phyloP scores from a whole-genome alignment of 768 basidiomycete species.

The Tylopilus plumbeoviolaceoides region DNA sequence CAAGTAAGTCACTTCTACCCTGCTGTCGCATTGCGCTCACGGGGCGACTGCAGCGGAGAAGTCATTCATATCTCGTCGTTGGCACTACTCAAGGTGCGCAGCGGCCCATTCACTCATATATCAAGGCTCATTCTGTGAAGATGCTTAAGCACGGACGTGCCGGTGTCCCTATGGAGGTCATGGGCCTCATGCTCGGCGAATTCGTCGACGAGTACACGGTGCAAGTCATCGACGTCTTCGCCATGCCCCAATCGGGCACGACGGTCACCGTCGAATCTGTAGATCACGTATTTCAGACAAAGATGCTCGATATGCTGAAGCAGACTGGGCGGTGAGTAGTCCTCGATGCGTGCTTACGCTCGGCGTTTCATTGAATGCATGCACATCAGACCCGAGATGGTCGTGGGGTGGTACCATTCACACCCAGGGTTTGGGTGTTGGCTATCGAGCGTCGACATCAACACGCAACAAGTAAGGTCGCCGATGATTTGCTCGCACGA shows the following conservation, averaged over 20 bases:
- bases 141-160: conserved; percentile 99
- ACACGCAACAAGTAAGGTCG: conserved; percentile 83
- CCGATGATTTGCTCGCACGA: not conserved
- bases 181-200: conserved; percentile 97
- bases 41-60: conserved; percentile 57
- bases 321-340: conserved; percentile 87
- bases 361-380: conserved; percentile 2
- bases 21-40: conserved; percentile 1
- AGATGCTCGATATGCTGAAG: conserved; percentile 99
- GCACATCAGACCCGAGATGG: conserved; percentile 78
- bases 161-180: conserved; percentile 99
- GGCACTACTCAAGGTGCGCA: conserved; percentile 86
- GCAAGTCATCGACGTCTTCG: conserved; percentile 94
- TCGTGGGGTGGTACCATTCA: conserved; percentile 99
- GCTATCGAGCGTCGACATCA: conserved; percentile 98
- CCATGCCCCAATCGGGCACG: conserved; percentile 98
- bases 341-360: conserved; percentile 1
- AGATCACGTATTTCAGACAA: conserved; percentile 97
- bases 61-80: conserved; percentile 96
- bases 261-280: conserved; percentile 97
- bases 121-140: conserved; percentile 38
- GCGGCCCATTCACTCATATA: not conserved
- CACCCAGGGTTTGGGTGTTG: conserved; percentile 99
- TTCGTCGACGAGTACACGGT: conserved; percentile 98
- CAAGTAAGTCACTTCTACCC: conserved; percentile 49